These are phyloP conservation scores for Mucor sp. DNA, from an alignment of 371 early-diverging fungal species.

Conservation along the genomic window DNA sequence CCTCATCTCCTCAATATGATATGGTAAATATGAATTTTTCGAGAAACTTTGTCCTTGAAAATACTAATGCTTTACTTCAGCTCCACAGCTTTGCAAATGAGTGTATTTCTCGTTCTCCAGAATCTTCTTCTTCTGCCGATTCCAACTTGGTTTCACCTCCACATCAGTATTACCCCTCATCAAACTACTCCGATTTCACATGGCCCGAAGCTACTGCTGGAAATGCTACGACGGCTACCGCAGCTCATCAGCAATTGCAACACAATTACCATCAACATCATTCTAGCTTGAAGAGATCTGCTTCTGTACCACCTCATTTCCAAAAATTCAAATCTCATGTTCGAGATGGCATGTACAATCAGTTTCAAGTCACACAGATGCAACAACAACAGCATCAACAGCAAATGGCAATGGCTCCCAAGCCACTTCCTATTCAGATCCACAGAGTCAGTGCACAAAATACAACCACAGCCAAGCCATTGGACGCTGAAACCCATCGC, in stretches of 20 bases:
- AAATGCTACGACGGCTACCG: neutral
- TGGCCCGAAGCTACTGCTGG: neutral
- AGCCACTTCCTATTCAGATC: slow-evolving; percentile 29
- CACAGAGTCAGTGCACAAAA: slow-evolving; percentile 10
- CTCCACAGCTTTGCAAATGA: slow-evolving; percentile 5
- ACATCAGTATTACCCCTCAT: slow-evolving; percentile 10
- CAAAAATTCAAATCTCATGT: slow-evolving; percentile 13
- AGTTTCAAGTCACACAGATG: slow-evolving; percentile 1
- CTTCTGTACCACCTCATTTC: slow-evolving; percentile 24
- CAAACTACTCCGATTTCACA: neutral
- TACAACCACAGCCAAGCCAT: slow-evolving; percentile 10
- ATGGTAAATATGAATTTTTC: neutral
- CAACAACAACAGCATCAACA: neutral
- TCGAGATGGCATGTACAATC: slow-evolving; percentile 15
- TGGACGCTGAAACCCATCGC: slow-evolving; percentile 20
- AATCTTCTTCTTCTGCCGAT: slow-evolving; percentile 26
- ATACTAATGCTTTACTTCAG: neutral
- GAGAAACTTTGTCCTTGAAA: neutral
- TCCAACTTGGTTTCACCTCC: slow-evolving; percentile 27
- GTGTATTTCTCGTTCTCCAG: slow-evolving; percentile 25
- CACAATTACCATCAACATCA: slow-evolving; percentile 3
- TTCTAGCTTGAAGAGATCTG: slow-evolving; percentile 9
- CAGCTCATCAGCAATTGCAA: neutral
- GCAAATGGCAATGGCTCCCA: neutral
- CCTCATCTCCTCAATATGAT: slow-evolving; percentile 12